Evolutionary conservation across 2,329 filamentous ascomycete species (phyloP).

Genomic region (Penicillium sp.): DNA sequence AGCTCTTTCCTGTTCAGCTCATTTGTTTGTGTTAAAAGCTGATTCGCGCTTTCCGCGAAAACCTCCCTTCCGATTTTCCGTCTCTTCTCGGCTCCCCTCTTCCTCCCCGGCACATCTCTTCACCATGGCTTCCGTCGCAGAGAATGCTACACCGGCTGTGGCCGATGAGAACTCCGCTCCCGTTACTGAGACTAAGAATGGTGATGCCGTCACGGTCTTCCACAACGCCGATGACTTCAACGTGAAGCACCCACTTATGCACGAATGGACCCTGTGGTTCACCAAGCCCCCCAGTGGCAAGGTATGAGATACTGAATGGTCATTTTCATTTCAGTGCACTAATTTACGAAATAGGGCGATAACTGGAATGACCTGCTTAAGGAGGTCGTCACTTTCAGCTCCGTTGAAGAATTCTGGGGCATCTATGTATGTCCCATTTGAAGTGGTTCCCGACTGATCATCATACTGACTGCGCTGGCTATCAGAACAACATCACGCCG

Average conservation of each 20-base stretch:
- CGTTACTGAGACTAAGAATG: conserved; percentile 45
- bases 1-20: conserved; percentile 2
- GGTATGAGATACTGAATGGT: conserved; percentile 50
- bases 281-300: conserved; percentile 96
- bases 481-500: conserved; percentile 94
- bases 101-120: conserved; percentile 13
- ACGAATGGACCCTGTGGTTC: conserved; percentile 99
- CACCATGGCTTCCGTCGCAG: conserved; percentile 39
- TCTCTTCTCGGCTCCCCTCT: conserved; percentile 7
- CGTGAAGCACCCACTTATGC: conserved; percentile 96
- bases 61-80: conserved; percentile 15
- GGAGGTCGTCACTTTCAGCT: conserved; percentile 97
- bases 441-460: background rate
- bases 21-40: conserved; percentile 8
- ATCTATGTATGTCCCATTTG: conserved; percentile 72
- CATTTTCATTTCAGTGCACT: conserved; percentile 7
- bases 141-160: conserved; percentile 35
- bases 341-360: conserved; percentile 62
- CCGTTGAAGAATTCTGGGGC: conserved; percentile 99
- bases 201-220: conserved; percentile 84
- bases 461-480: conserved; percentile 14
- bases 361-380: conserved; percentile 99
- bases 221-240: conserved; percentile 99
- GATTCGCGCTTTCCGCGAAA: conserved; percentile 30
- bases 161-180: conserved; percentile 56